Evolutionary conservation across 2,329 filamentous ascomycete genomes (phyloP), one percentile per base, ranked within the genome.

Genomic region (Byssothecium circinans): DNA sequence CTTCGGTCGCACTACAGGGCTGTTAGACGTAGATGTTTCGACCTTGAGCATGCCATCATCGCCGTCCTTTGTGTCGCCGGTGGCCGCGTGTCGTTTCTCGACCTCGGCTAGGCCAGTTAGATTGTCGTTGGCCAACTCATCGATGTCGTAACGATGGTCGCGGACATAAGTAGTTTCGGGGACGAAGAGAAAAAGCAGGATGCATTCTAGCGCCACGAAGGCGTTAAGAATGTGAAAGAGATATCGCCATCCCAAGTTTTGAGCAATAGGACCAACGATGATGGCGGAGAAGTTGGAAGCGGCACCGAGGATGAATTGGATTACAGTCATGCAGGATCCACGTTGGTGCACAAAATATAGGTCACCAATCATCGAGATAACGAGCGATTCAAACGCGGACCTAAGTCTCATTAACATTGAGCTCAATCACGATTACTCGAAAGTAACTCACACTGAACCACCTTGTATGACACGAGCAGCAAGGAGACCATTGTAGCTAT

Each of bases 131-230:
- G 56, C 53, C 6, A 61, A 45, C 35, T 67, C 64, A 35, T 68
- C 64, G 41, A 68, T 68, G 25, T 68, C 57, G 40, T 65, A 67
- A 2, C 61, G 55, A 32, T 63, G 65, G 39, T 71, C 68, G 45
- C 77, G 67, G 45, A 66, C 68, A 61, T 78, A 81, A 1, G 73
- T 72, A 14, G 78, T 80, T 56, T 81, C 78, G 0, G 77, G 78
- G 3, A 79, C 77, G 45, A 80, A 75, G 37, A 80, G 67, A 44
- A 77, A 61, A 15, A 78, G 71, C 2, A 75, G 60, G 12, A 77
- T 53, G 15, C 74, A 62, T 41, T 78, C 64, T 2, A 75, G 51
- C 1, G 74, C 76, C 14, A 75, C 73, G 49, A 78, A 70, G 27
- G 77, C 74, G 41, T 73, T 72, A 22, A 77, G 74, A 49, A 78